Evolutionary conservation across 352 stramenopile genomes (phyloP).

Genomic region (Globisporangium megalacanthum): DNA sequence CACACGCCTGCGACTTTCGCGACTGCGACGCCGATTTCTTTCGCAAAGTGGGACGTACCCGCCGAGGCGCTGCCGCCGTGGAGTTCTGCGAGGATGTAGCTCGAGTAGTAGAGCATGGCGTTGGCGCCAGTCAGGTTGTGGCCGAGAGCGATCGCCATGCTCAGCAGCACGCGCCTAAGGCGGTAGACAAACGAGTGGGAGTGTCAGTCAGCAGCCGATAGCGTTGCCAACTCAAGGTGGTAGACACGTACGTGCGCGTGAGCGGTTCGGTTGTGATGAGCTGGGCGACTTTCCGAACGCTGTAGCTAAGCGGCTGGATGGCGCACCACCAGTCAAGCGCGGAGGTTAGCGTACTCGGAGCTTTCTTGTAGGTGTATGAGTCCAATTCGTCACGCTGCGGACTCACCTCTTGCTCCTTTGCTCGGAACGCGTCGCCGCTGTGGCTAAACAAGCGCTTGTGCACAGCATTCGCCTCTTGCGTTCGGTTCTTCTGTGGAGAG

Average conservation of each 20-base stretch:
- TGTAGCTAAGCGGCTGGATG: constrained; percentile 26
- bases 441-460: constrained; percentile 22
- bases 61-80: constrained; percentile 10
- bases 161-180: constrained; percentile 44
- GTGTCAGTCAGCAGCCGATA: background rate
- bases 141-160: constrained; percentile 47
- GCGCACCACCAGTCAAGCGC: background rate
- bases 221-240: too few relatives aligned
- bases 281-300: constrained; percentile 26
- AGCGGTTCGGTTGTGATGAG: constrained; percentile 29
- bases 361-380: too few relatives aligned
- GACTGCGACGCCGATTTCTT: constrained; percentile 57
- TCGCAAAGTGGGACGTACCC: constrained; percentile 23
- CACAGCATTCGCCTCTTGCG: constrained; percentile 33
- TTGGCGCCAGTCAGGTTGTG: constrained; percentile 66
- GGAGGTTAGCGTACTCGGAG: too few relatives aligned
- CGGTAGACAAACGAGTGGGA: background rate
- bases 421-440: background rate
- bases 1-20: constrained; percentile 64
- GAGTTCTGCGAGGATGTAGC: constrained; percentile 56
- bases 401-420: constrained; percentile 18
- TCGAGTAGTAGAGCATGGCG: constrained; percentile 81
- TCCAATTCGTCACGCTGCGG: too few relatives aligned
- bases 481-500: constrained; percentile 35
- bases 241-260: constrained; percentile 35